Percentiles rank a stretch among this genome's conserved stretches.
Conservation (phyloP, 2,329 filamentous ascomycete genomes). For the Xylaria digitata region DNA sequence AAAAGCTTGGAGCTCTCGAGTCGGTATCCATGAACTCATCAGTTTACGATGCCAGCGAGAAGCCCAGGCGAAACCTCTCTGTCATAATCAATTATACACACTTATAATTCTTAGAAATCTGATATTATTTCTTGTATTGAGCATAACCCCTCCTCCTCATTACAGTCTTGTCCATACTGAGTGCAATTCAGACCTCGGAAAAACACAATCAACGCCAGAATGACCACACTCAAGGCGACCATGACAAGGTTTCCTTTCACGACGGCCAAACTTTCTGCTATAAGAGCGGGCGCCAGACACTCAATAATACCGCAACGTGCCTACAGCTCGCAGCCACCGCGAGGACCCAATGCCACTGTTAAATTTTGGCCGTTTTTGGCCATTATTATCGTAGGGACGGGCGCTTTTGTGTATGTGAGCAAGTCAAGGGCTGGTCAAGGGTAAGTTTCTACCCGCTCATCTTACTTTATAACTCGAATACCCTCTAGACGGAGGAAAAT, state of each 20-base stretch:
- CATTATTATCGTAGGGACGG: conserved; percentile 60
- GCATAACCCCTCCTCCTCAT: background rate
- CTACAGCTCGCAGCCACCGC: conserved; percentile 59
- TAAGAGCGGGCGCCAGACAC: conserved; percentile 13
- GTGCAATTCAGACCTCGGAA: background rate
- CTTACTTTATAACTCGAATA: background rate
- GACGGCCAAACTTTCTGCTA: conserved; percentile 3
- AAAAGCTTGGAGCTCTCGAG: background rate
- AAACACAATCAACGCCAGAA: background rate
- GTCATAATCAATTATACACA: background rate
- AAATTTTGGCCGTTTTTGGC: conserved; percentile 70
- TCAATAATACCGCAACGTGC: conserved; percentile 27
- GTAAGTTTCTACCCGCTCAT: conserved; percentile 51
- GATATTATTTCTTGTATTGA: background rate
- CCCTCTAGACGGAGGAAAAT: background rate
- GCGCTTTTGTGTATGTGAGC: conserved; percentile 63
- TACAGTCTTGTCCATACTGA: background rate
- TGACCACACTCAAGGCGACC: conserved; percentile 7
- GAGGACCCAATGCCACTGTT: conserved; percentile 53
- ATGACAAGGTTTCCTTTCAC: conserved; percentile 7
- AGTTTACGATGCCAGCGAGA: background rate
- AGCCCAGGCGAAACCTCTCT: background rate
- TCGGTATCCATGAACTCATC: conserved; percentile 6
- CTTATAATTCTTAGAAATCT: background rate
- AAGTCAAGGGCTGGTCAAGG: conserved; percentile 62